Evolutionary conservation across 1,284 basidiomycete species (phyloP).

Genomic region (Rhodotorula glutinis): DNA sequence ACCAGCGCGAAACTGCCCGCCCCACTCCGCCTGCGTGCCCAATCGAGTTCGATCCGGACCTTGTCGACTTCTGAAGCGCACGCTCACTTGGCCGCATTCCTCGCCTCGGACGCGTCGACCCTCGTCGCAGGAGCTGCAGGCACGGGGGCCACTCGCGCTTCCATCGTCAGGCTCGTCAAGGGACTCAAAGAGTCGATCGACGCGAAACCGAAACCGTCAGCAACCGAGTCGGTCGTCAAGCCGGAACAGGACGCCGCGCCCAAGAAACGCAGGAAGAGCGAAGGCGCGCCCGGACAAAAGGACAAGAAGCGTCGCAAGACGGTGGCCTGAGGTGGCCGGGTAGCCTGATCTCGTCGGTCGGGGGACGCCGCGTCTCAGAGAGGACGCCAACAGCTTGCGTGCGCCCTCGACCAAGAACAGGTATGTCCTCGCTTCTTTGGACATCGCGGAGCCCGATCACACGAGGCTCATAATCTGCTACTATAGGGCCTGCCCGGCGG

Average conservation of each 20-base stretch:
- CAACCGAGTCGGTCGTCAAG: not conserved
- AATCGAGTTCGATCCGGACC: not conserved
- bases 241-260: not conserved
- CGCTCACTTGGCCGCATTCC: conserved; percentile 10
- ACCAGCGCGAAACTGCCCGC: conserved; percentile 24
- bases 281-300: conserved; percentile 8
- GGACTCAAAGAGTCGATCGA: conserved; percentile 21
- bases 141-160: conserved; percentile 17
- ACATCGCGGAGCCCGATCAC: too few relatives aligned
- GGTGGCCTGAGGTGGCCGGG: conserved; percentile 1
- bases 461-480: too few relatives aligned
- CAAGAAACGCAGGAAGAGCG: conserved; percentile 30
- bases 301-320: conserved; percentile 27
- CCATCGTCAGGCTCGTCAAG: conserved; percentile 19
- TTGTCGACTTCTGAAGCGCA: conserved; percentile 5
- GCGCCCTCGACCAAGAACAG: not conserved
- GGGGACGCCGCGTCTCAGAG: too few relatives aligned
- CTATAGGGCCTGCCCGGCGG: too few relatives aligned
- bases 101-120: conserved; percentile 10
- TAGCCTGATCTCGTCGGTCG: too few relatives aligned
- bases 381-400: not conserved
- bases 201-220: not conserved
- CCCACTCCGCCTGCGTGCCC: conserved; percentile 22
- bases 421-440: too few relatives aligned
- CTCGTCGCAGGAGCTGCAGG: conserved; percentile 16